Evolutionary conservation across 2,329 filamentous ascomycete genomes (phyloP).

Genomic region (Coniella vitis): DNA sequence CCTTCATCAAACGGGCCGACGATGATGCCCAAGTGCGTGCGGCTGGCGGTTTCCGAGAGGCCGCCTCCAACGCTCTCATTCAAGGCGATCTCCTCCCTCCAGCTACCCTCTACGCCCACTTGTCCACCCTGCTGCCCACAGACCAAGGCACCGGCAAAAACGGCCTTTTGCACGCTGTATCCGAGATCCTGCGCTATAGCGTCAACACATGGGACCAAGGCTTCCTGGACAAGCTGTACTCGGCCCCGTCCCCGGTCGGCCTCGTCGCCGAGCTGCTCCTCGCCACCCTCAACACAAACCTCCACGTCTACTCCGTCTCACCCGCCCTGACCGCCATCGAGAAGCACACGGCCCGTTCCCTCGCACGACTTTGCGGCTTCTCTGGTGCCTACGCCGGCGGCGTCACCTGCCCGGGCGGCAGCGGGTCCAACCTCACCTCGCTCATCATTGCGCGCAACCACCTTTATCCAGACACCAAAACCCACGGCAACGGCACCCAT

Average conservation of each 20-base stretch:
- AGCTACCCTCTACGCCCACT: slow-evolving; percentile 45
- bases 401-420: slow-evolving; percentile 74
- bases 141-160: slow-evolving; percentile 56
- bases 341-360: slow-evolving; percentile 66
- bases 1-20: slow-evolving; percentile 66
- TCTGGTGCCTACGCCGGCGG: slow-evolving; percentile 63
- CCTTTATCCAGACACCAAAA: slow-evolving; percentile 73
- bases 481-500: slow-evolving; percentile 55
- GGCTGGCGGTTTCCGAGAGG: slow-evolving; percentile 40
- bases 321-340: slow-evolving; percentile 83
- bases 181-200: slow-evolving; percentile 70
- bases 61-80: slow-evolving; percentile 52
- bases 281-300: slow-evolving; percentile 84
- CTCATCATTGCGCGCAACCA: slow-evolving; percentile 84
- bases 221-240: slow-evolving; percentile 92
- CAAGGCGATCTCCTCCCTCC: slow-evolving; percentile 48
- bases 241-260: slow-evolving; percentile 81
- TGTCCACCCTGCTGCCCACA: slow-evolving; percentile 52
- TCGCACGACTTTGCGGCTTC: slow-evolving; percentile 75
- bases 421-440: slow-evolving; percentile 75
- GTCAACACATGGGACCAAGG: slow-evolving; percentile 99
- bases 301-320: slow-evolving; percentile 91
- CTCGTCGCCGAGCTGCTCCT: slow-evolving; percentile 80
- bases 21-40: slow-evolving; percentile 47
- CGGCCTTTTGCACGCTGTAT: slow-evolving; percentile 65